These are phyloP conservation scores for Celoporthe dispersa DNA, from an alignment of 2,329 filamentous ascomycete species.

Conservation along the genomic window DNA sequence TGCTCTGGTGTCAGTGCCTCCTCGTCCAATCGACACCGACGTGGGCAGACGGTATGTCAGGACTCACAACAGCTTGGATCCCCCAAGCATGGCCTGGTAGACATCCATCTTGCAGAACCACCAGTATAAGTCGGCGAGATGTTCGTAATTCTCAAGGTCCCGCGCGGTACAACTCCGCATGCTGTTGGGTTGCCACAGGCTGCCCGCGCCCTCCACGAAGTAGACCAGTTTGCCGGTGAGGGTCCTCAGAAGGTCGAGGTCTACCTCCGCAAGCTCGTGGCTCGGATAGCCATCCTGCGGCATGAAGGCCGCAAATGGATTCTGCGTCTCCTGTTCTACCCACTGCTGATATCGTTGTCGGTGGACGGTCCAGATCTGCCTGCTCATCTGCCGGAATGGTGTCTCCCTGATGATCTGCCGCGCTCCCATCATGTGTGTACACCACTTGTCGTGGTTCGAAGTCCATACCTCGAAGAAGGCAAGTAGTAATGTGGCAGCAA, in stretches of 20 bases:
- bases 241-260: constrained; percentile 46
- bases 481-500: constrained; percentile 86
- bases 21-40: constrained; percentile 1
- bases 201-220: constrained; percentile 30
- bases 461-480: constrained; percentile 95
- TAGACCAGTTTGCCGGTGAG: constrained; percentile 46
- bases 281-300: constrained; percentile 32
- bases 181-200: constrained; percentile 23
- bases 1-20: constrained; percentile 43
- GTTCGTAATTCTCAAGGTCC: constrained; percentile 81
- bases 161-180: constrained; percentile 45
- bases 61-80: constrained; percentile 81
- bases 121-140: constrained; percentile 87
- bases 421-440: constrained; percentile 85
- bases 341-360: constrained; percentile 38
- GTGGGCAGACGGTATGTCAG: not conserved
- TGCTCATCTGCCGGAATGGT: constrained; percentile 74
- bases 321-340: constrained; percentile 22
- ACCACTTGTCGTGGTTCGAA: constrained; percentile 95
- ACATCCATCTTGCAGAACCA: constrained; percentile 96
- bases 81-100: constrained; percentile 88
- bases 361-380: constrained; percentile 69
- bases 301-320: constrained; percentile 34
- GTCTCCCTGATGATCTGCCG: constrained; percentile 83
- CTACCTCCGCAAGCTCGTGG: constrained; percentile 45